Base-by-base conservation (phyloP, 305 asterid species). In the Solanum hybrid region DNA sequence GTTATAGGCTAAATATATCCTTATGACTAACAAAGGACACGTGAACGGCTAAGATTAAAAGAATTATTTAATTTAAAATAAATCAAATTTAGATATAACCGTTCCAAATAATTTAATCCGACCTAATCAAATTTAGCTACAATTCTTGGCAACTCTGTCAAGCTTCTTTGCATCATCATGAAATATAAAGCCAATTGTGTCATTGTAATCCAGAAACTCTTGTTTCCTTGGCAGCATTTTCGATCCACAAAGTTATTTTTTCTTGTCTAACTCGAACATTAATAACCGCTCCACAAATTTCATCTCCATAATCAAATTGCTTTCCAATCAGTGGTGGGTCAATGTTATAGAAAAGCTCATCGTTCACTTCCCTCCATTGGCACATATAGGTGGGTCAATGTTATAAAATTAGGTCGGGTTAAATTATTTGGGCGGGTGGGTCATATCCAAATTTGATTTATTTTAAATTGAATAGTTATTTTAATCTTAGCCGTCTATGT, bases 231-330 rank as follows among this genome's bases (percentile, higher is more conserved):
- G 94, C 89, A 91, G 98, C 98, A 95, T 97, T 95, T 94, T 95
- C 96, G 45, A 99, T 97, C 99, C 99, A 97, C n/a, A 96, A 10
- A 90, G 97, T 34, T 90, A 97, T 94, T 92, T 92, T 96, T 84
- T 94, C 99, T 91, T 95, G 95, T 93, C 79, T 96, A 75, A 17
- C 32, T 91, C 98, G 94, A 84, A 97, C 95, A 93, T 92, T 96
- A 87, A 96, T 95, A 92, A 97, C 98, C 8, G 97, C 98, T 91
- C 98, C 99, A 92, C 99, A 97, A 73, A 97, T 97, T 89, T 97
- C 99, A 92, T 96, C 98, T 90, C 99, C 99, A 91, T 94, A 80
- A 89, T 96, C 96, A 93, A 97, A 97, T 91, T 97, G 99, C 89
- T 97, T 98, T 72, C 99, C 98, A 89, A 96, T 97, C 96, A 97